phyloP scores from a whole-genome alignment of 108 stramenopile species.

The Hondaea fermentalgiana region DNA sequence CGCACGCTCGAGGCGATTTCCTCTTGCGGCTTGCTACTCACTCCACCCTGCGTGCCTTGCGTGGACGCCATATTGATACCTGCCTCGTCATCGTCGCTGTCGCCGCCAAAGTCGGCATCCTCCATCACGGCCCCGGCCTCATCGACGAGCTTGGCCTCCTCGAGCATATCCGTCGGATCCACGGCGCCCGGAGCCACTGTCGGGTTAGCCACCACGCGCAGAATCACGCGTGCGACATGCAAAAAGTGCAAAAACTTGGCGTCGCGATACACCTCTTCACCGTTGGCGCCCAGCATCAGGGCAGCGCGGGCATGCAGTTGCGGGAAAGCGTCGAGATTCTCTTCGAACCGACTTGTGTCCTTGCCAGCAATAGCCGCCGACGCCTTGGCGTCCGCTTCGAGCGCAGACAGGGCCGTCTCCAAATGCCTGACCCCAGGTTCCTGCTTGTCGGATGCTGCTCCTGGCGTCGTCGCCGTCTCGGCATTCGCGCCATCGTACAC shows the following conservation, averaged over 20 bases:
- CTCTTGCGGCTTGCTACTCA: background rate
- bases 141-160: background rate
- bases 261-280: constrained; percentile 12
- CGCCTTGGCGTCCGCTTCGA: background rate
- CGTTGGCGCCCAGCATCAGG: constrained; percentile 15
- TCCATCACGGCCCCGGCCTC: background rate
- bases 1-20: background rate
- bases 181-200: background rate
- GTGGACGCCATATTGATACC: background rate
- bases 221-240: background rate
- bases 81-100: background rate
- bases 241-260: background rate
- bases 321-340: background rate
- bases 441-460: background rate
- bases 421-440: background rate
- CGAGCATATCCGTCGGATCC: constrained; percentile 2
- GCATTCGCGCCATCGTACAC: background rate
- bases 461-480: background rate
- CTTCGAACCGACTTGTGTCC: background rate
- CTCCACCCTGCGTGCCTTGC: background rate
- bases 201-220: constrained; percentile 2
- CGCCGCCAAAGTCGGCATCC: background rate
- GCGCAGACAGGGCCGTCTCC: background rate
- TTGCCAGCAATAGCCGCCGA: background rate
- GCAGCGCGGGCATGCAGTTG: background rate